A percentile compares a stretch with the other conserved stretches of the same genome.
phyloP scores from a whole-genome alignment of 2,329 filamentous ascomycete genomes.

The Grosmannia clavigera region DNA sequence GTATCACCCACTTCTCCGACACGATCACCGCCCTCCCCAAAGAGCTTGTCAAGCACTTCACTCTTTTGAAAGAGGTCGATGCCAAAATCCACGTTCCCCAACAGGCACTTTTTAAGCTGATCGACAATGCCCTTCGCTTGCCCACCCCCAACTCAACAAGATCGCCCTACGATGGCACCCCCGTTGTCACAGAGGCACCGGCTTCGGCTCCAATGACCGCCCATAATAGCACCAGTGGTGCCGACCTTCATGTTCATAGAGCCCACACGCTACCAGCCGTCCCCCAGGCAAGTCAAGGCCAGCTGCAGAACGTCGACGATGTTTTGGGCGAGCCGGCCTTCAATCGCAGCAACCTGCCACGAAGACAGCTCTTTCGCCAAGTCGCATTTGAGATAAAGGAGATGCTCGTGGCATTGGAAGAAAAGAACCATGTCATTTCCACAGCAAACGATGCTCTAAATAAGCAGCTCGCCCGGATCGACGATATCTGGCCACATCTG shows the following conservation, averaged over 20 bases:
- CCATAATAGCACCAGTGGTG: slow-evolving; percentile 33
- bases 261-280: not conserved
- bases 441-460: slow-evolving; percentile 84
- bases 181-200: slow-evolving; percentile 19
- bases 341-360: slow-evolving; percentile 46
- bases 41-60: slow-evolving; percentile 92
- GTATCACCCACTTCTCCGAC: slow-evolving; percentile 70
- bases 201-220: slow-evolving; percentile 35
- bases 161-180: slow-evolving; percentile 30
- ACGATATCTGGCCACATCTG: slow-evolving; percentile 77
- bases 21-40: slow-evolving; percentile 84
- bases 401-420: slow-evolving; percentile 82
- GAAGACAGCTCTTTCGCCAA: slow-evolving; percentile 64
- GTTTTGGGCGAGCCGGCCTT: slow-evolving; percentile 23
- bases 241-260: slow-evolving; percentile 7
- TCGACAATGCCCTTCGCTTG: slow-evolving; percentile 49
- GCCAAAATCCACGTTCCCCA: slow-evolving; percentile 89
- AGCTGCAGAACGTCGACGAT: not conserved
- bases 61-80: slow-evolving; percentile 92
- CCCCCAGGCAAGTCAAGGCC: not conserved
- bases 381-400: slow-evolving; percentile 68
- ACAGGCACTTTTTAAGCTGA: slow-evolving; percentile 64
- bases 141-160: slow-evolving; percentile 32
- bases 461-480: slow-evolving; percentile 71
- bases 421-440: slow-evolving; percentile 94